These are phyloP conservation scores for Fennellomyces sp. DNA, from an alignment of 371 early-diverging fungal species.

Conservation along the genomic window DNA sequence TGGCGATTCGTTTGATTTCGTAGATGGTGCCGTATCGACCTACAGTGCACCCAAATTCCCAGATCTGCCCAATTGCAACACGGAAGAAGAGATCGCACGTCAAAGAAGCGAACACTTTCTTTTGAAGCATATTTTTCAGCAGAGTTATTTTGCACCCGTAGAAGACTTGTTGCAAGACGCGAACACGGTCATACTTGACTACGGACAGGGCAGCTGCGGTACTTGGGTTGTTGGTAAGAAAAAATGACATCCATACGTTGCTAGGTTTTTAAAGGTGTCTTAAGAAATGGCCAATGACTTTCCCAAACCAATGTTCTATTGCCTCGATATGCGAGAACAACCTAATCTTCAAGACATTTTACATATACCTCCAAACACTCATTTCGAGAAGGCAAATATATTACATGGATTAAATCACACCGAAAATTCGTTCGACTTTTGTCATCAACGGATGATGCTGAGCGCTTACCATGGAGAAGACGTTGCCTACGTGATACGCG, in stretches of 20 bases:
- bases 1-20: neutral
- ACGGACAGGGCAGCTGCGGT: conserved; percentile 35
- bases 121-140: conserved; percentile 40
- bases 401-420: conserved; percentile 23
- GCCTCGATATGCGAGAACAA: conserved; percentile 28
- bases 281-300: conserved; percentile 38
- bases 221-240: conserved; percentile 34
- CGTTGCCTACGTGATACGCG: conserved; percentile 19
- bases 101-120: conserved; percentile 30
- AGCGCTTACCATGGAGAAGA: conserved; percentile 23
- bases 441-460: conserved; percentile 39
- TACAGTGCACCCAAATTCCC: conserved; percentile 2
- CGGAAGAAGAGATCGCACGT: conserved; percentile 24
- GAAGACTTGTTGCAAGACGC: conserved; percentile 10
- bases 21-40: conserved; percentile 2
- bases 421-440: conserved; percentile 31
- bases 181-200: conserved; percentile 24
- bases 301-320: conserved; percentile 30
- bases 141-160: conserved; percentile 37
- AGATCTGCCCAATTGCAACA: neutral
- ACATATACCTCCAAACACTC: conserved; percentile 28
- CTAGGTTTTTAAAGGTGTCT: neutral
- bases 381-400: conserved; percentile 17
- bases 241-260: neutral
- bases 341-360: conserved; percentile 5